Evolutionary conservation across 2,329 filamentous ascomycete species (phyloP), one percentile per base, ranked within the genome.

Genomic region (Xylaria sp.): DNA sequence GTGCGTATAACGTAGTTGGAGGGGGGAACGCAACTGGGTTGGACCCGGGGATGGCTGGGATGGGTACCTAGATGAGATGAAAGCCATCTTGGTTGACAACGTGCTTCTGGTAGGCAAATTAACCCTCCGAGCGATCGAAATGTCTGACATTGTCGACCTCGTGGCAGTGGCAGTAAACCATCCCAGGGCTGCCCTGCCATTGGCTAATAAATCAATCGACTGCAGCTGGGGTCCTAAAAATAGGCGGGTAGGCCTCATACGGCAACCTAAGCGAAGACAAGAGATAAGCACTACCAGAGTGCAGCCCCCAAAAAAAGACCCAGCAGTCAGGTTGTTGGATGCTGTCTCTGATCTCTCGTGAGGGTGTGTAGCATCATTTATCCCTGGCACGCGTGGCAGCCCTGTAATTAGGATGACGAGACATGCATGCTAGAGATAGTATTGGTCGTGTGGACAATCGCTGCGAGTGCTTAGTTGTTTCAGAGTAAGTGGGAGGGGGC

Each of bases 321-420:
- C 29, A 34, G 9, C 29, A 34, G 29, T 34, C 29, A 34, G 29
- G 29, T 7, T 34, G 29, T 34, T n/a, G n/a, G n/a, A 34, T 46
- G 29, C 18, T 26, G 38, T 29, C 29, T 7, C 7, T 17, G 17
- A n/a, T n/a, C n/a, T n/a, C n/a, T n/a, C 19, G 17, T 37, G 44
- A 37, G 19, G 9, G 34, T 7, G 19, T 39, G 16, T 24, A 20
- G 34, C 19, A 29, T 7, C 17, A 16, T 34, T 6, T 37, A 45
- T 24, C 47, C 54, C 47, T 56, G 54, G 50, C 49, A 29, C 48
- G 52, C 56, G 52, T 58, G 52, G 56, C 54, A 41, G 29, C 38
- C 29, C 50, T 45, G 43, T 39, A 40, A 17, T 9, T 2, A 20
- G 18, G 4, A 13, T 52, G 20, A 48, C 44, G 51, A 17, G n/a